A percentile compares a stretch with the other conserved stretches of the same genome.
These are phyloP conservation scores for Tolypocladium ovalisporum DNA, from an alignment of 2,329 filamentous ascomycete genomes.

Conservation along the genomic window DNA sequence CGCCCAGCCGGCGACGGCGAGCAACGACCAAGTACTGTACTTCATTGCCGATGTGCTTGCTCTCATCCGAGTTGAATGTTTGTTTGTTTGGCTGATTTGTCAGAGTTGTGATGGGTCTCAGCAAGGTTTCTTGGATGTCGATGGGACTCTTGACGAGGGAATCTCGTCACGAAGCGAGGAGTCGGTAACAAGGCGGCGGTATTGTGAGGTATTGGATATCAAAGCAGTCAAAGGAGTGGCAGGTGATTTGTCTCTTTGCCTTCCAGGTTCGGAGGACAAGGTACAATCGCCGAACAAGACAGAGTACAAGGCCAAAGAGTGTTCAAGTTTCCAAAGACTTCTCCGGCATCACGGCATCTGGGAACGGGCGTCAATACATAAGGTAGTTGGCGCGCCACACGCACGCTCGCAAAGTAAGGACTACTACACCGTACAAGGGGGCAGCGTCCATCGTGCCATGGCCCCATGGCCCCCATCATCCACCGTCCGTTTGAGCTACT, in stretches of 20 bases:
- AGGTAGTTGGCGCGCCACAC: background rate
- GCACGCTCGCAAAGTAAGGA: background rate
- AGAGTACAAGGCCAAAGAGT: background rate
- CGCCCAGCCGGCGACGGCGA: constrained; percentile 17
- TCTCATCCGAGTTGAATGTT: background rate
- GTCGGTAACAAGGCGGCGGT: background rate
- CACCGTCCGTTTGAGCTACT: background rate
- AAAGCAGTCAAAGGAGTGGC: background rate
- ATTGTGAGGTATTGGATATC: background rate
- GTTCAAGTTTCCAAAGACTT: background rate
- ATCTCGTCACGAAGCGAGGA: background rate
- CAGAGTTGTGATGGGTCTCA: background rate
- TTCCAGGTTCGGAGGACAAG: background rate
- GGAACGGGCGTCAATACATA: background rate
- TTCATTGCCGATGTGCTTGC: constrained; percentile 16
- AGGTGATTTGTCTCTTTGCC: background rate
- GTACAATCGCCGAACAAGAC: background rate
- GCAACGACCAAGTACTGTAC: constrained; percentile 12
- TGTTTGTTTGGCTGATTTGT: background rate
- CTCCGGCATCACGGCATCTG: background rate
- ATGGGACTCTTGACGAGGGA: background rate
- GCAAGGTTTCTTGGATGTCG: background rate
- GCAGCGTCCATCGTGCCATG: background rate
- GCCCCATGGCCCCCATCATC: background rate
- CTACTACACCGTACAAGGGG: background rate